Percentiles rank a stretch among this genome's conserved stretches.
These are phyloP conservation scores for Ganoderma boninense DNA, from an alignment of 1,284 basidiomycete species.

Conservation along the genomic window DNA sequence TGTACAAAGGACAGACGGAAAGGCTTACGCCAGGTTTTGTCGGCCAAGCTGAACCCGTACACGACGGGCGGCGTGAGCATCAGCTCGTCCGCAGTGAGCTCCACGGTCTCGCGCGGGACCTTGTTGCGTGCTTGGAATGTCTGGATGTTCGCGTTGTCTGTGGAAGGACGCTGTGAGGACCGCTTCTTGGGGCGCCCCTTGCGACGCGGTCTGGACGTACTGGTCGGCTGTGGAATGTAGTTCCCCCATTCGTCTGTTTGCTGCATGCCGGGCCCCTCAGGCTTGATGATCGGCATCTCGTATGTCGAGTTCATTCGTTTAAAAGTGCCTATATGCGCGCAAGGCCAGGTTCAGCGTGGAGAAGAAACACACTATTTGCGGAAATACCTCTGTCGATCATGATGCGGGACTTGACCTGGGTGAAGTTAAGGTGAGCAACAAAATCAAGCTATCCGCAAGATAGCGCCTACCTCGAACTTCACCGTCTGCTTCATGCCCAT, in stretches of 20 bases:
- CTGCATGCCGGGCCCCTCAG: slow-evolving; percentile 4
- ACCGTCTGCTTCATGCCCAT: slow-evolving; percentile 42
- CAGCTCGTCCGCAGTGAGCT: slow-evolving; percentile 57
- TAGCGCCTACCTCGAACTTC: slow-evolving; percentile 51
- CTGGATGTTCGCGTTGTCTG: slow-evolving; percentile 25
- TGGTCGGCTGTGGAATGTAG: neutral
- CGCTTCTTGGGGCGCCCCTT: neutral
- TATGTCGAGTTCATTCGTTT: slow-evolving; percentile 57
- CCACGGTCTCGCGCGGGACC: slow-evolving; percentile 25
- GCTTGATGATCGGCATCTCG: slow-evolving; percentile 45
- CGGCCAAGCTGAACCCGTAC: slow-evolving; percentile 64
- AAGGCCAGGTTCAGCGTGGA: neutral
- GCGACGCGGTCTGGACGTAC: neutral
- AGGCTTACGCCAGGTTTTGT: slow-evolving; percentile 64
- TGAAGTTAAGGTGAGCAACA: neutral
- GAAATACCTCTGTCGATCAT: slow-evolving; percentile 61
- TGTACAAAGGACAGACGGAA: too few relatives aligned
- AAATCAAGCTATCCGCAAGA: neutral
- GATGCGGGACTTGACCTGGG: slow-evolving; percentile 47
- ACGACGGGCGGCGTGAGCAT: slow-evolving; percentile 60
- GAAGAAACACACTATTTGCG: neutral
- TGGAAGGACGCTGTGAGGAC: neutral
- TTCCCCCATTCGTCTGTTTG: neutral
- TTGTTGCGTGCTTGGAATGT: slow-evolving; percentile 29
- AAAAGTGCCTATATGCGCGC: slow-evolving; percentile 45